These are phyloP conservation scores for Neoconidiobolus thromboides DNA, from an alignment of 371 early-diverging fungal genomes.

Conservation along the genomic window DNA sequence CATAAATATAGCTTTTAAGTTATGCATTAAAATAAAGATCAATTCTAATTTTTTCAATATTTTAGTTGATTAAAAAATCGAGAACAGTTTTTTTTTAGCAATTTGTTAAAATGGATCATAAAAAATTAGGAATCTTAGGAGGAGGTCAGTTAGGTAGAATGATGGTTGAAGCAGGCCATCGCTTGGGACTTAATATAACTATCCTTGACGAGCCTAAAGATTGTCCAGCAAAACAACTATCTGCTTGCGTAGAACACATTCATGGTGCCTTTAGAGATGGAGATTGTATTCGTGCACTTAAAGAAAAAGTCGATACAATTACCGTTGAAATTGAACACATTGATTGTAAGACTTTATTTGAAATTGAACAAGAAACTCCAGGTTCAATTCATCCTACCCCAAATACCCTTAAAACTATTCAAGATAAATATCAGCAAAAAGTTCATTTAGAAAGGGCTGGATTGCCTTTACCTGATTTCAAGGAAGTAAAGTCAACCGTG, in stretches of 20 bases:
- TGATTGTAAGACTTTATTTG: conserved; percentile 50
- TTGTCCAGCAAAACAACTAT: conserved; percentile 77
- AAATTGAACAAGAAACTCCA: conserved; percentile 23
- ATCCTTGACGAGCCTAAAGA: conserved; percentile 57
- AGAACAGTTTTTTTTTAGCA: too few species aligned
- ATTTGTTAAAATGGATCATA: conserved; percentile 21
- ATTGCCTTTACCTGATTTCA: conserved; percentile 54
- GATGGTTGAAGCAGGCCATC: conserved; percentile 84
- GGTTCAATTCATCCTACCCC: conserved; percentile 56
- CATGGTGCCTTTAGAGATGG: conserved; percentile 64
- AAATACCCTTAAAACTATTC: conserved; percentile 62
- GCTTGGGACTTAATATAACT: conserved; percentile 60
- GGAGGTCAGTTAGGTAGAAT: conserved; percentile 94
- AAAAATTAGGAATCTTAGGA: conserved; percentile 45
- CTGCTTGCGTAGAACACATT: conserved; percentile 37
- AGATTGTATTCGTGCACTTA: conserved; percentile 49
- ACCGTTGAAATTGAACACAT: conserved; percentile 97
- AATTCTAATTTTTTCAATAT: too few species aligned
- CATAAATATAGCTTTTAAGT: too few species aligned
- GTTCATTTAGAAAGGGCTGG: conserved; percentile 31
- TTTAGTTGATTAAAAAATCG: too few species aligned
- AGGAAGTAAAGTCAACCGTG: conserved; percentile 25
- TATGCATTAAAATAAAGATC: too few species aligned
- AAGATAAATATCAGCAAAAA: conserved; percentile 91
- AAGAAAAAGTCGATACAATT: conserved; percentile 50